A percentile compares a stretch with the other conserved stretches of the same genome.
Evolutionary conservation across 768 basidiomycete genomes (phyloP).

Genomic region (Russula emetica): DNA sequence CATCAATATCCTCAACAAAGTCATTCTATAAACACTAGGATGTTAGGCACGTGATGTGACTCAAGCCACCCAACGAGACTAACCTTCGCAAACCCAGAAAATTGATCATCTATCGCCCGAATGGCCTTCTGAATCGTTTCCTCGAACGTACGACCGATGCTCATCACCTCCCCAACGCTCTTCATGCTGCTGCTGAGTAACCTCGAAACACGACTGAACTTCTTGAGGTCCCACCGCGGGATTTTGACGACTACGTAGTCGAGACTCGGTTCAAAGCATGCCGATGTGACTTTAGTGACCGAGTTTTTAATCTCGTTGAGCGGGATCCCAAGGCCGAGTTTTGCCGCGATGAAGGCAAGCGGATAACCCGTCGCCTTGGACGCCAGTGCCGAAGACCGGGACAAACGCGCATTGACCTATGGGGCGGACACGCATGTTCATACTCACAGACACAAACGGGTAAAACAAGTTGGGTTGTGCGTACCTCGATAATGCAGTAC

Average conservation of each 20-base stretch:
- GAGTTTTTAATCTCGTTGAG: slow-evolving; percentile 97
- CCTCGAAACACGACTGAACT: slow-evolving; percentile 91
- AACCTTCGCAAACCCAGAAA: slow-evolving; percentile 86
- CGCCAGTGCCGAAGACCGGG: slow-evolving; percentile 94
- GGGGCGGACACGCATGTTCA: not conserved
- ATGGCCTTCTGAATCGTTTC: slow-evolving; percentile 99
- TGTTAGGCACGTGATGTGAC: not conserved
- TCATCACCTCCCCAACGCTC: slow-evolving; percentile 99
- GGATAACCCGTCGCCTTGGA: slow-evolving; percentile 99
- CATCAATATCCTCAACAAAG: slow-evolving; percentile 84
- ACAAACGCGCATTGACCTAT: slow-evolving; percentile 92
- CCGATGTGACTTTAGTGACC: slow-evolving; percentile 93
- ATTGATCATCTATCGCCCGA: slow-evolving; percentile 92
- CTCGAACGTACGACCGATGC: slow-evolving; percentile 96
- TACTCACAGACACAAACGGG: not conserved
- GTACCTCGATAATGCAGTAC: slow-evolving; percentile 96
- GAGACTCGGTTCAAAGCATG: slow-evolving; percentile 97
- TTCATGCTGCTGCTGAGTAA: slow-evolving; percentile 96
- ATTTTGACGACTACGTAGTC: slow-evolving; percentile 99
- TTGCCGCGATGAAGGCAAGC: slow-evolving; percentile 96
- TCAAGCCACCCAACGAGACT: not conserved
- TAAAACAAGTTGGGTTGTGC: slow-evolving; percentile 18
- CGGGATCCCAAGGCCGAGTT: slow-evolving; percentile 94
- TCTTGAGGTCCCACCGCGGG: slow-evolving; percentile 98
- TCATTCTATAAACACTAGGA: slow-evolving; percentile 55